phyloP scores from a whole-genome alignment of 257 asterid genomes.

The Phtheirospermum japonicum region DNA sequence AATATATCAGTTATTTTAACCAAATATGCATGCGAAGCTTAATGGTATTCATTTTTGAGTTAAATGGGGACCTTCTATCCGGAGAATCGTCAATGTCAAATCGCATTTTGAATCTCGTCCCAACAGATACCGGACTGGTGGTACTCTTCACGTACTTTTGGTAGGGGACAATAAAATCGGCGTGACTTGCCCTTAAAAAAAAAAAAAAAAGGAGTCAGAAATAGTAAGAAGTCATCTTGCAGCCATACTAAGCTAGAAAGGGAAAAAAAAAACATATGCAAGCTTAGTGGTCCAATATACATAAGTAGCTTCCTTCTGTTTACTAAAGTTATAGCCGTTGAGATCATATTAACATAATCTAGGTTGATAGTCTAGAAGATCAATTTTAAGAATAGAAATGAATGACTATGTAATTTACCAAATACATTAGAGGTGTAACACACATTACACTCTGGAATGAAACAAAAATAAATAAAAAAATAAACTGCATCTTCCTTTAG shows the following conservation, averaged over 20 bases:
- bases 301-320: too few species aligned
- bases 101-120: slow-evolving; percentile 83
- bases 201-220: neutral
- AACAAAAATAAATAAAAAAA: neutral
- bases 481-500: neutral
- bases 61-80: slow-evolving; percentile 63
- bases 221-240: too few species aligned
- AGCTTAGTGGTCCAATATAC: too few species aligned
- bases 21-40: slow-evolving; percentile 6
- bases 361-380: neutral
- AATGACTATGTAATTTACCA: neutral
- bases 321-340: too few species aligned
- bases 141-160: slow-evolving; percentile 63
- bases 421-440: neutral
- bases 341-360: too few species aligned
- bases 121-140: slow-evolving; percentile 55
- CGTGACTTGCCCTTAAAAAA: slow-evolving; percentile 63
- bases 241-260: too few species aligned
- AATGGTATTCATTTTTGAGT: slow-evolving; percentile 1
- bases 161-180: slow-evolving; percentile 75
- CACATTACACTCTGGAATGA: neutral
- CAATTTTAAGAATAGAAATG: neutral
- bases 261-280: too few species aligned
- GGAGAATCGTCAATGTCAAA: slow-evolving; percentile 91
- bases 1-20: slow-evolving; percentile 1